Conservation (phyloP, 2,329 filamentous ascomycete species). For the Aspergillus awamori region DNA sequence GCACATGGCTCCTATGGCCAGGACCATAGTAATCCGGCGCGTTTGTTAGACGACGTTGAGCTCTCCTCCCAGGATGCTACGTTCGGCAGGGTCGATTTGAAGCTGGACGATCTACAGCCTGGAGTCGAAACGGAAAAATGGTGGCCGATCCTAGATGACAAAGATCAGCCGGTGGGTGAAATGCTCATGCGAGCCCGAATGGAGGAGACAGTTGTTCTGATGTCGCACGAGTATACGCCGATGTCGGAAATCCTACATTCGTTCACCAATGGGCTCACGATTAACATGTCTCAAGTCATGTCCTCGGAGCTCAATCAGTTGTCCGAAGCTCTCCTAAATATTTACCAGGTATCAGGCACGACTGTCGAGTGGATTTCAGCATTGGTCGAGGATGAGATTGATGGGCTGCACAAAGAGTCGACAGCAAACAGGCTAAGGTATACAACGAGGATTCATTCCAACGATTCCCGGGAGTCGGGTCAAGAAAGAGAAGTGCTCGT, state of each 20-base stretch:
- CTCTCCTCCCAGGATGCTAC: conserved; percentile 51
- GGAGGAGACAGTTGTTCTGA: conserved; percentile 86
- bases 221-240: conserved; percentile 80
- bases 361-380: conserved; percentile 89
- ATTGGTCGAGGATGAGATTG: conserved; percentile 94
- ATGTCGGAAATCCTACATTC: conserved; percentile 82
- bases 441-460: conserved; percentile 65
- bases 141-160: conserved; percentile 79
- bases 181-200: conserved; percentile 81
- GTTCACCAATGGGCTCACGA: conserved; percentile 80
- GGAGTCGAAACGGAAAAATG: conserved; percentile 83
- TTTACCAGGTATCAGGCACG: conserved; percentile 88
- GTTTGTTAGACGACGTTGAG: conserved; percentile 50
- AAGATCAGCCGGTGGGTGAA: conserved; percentile 75
- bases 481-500: conserved; percentile 64
- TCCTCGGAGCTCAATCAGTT: conserved; percentile 77
- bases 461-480: conserved; percentile 59
- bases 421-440: conserved; percentile 65
- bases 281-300: conserved; percentile 78
- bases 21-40: conserved; percentile 44
- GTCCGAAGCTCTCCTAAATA: conserved; percentile 85
- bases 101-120: conserved; percentile 74
- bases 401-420: conserved; percentile 82
- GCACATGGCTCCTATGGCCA: conserved; percentile 48
- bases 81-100: conserved; percentile 71